Evolutionary conservation across 1,284 basidiomycete genomes (phyloP), one percentile per base, ranked within the genome.

Genomic region (Grifola frondosa): DNA sequence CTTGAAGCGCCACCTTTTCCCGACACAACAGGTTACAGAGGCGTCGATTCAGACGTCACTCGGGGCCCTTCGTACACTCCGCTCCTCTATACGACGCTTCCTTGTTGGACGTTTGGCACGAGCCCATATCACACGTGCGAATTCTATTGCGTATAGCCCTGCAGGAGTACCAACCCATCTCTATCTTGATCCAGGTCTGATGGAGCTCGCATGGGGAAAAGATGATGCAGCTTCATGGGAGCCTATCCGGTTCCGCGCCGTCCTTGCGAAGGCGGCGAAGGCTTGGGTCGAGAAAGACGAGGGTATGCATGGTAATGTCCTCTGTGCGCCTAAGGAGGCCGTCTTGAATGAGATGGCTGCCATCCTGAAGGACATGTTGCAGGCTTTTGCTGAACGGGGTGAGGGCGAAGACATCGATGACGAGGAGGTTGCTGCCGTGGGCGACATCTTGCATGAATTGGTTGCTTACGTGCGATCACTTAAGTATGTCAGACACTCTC

Each of bases 201-300:
- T 88, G 72, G 82, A 85, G 49, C 74, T 75, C 3, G 84, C 84
- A 0, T 88, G 82, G 82, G 71, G 78, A 2, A 79, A 77, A 53
- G 78, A 84, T 36, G 79, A 81, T 30, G 63, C 73, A 10, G 60
- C 68, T 3, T 61, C 66, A n/a, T 86, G 84, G 80, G 81, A 85
- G 44, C 70, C 83, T 12, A 70, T 70, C 6, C 70, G 77, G 25
- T 69, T 86, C n/a, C 78, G 78, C 1, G 68, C 68, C 32, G 65
- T 75, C 30, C 57, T 88, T 9, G 69, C 69, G 22, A 69, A 68
- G 20, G 76, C 80, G 21, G 67, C 80, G 5, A 67, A 71, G 30
- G 70, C 70, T 5, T 89, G 86, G 86, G 70, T 83, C 13, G 64
- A 58, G 9, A 69, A 56, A 38, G 64, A 46, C 12, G 50, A 50